Percentiles rank a stretch among this genome's conserved stretches.
Conservation (phyloP, 2,329 filamentous ascomycete species). For the Apiospora aurea region DNA sequence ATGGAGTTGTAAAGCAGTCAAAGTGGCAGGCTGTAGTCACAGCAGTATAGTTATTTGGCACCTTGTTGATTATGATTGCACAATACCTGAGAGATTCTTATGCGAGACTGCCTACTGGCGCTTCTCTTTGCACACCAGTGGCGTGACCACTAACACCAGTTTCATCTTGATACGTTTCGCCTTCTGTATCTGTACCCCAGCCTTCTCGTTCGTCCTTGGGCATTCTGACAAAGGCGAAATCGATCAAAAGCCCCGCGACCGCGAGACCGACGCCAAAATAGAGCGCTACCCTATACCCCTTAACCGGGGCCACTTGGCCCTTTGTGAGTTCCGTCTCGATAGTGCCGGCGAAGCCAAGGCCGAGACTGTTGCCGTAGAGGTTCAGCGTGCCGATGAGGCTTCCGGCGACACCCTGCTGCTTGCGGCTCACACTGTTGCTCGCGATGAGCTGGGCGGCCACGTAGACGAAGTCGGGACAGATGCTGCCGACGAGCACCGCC, state of each 20-base stretch:
- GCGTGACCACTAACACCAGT: background rate
- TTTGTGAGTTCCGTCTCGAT: slow-evolving; percentile 32
- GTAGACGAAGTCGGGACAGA: slow-evolving; percentile 32
- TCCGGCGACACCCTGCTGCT: slow-evolving; percentile 58
- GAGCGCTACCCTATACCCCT: slow-evolving; percentile 14
- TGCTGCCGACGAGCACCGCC: slow-evolving; percentile 42
- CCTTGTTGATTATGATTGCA: background rate
- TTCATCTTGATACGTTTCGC: slow-evolving; percentile 2
- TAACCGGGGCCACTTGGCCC: background rate
- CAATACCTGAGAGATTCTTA: background rate
- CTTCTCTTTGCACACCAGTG: slow-evolving; percentile 3
- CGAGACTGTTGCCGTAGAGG: slow-evolving; percentile 50
- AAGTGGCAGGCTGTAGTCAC: background rate
- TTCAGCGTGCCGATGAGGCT: slow-evolving; percentile 55
- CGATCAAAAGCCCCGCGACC: background rate
- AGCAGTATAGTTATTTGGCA: background rate
- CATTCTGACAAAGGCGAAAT: slow-evolving; percentile 25
- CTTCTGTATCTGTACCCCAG: slow-evolving; percentile 16
- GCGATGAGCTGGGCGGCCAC: slow-evolving; percentile 57
- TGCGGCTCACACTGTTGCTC: slow-evolving; percentile 55
- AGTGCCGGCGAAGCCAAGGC: slow-evolving; percentile 52
- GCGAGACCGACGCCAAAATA: slow-evolving; percentile 15
- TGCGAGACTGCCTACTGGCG: slow-evolving; percentile 9
- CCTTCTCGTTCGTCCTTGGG: slow-evolving; percentile 23
- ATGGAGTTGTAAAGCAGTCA: background rate